Evolutionary conservation across 2,329 filamentous ascomycete species (phyloP), one percentile per base, ranked within the genome.

Genomic region (Ophiocordyceps camponoti-leonardi): DNA sequence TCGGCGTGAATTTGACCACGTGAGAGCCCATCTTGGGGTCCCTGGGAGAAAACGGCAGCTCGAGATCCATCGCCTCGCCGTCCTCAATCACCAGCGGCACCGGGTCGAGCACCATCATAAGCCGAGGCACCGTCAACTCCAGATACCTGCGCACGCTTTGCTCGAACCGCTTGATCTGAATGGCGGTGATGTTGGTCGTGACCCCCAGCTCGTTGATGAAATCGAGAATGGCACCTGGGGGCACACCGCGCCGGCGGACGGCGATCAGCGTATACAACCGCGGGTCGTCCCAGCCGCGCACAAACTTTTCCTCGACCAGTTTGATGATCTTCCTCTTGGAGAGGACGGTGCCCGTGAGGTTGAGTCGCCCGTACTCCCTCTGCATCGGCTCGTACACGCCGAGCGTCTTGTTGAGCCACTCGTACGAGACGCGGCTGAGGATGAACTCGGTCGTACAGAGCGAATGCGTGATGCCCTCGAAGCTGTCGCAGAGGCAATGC

Each of bases 371-470:
- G 53, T 75, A 93, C 65, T 94, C 88, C 60, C 90, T 73, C 72
- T 96, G 90, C 86, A 94, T 94, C 1, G 90, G 87, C 56, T 86
- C 76, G 62, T 93, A 94, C 47, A 93, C 79, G 33, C 79, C 85
- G 14, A 94, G 71, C 12, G 77, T 75, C 62, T 86, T 79, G 61
- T 92, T 85, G 31, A 96, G 69, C 77, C 76, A 96, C 58, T 96
- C 88, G 58, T 96, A 98, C 37, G 85, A 92, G 42, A 84, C 80
- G 48, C 90, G 71, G 19, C 84, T 83, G 44, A 85, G 77, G 52
- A 88, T 79, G 56, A 96, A 95, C 61, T 96, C 92, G 2, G 84
- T 90, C 0, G 92, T 96, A 61, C 90, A 96, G 19, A 96, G 70
- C 14, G 83, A 90, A 67, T 95, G 90, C 0, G 88, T 88, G 56